Evolutionary conservation across 371 early-diverging fungal species (phyloP).

Genomic region (Mucor indicus): DNA sequence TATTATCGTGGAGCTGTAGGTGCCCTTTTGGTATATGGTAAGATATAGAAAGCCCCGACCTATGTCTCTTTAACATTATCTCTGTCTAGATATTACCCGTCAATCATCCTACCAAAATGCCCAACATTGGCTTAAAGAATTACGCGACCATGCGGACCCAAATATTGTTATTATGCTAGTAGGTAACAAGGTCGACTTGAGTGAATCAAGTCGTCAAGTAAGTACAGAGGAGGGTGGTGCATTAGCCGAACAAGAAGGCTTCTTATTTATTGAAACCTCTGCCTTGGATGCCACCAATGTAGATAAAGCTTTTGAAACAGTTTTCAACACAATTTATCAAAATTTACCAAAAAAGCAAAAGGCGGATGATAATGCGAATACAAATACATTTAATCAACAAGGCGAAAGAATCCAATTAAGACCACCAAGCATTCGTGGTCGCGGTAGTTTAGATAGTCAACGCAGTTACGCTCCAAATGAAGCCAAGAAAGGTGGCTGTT

Average conservation of each 20-base stretch:
- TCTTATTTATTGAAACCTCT: slow-evolving; percentile 89
- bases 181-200: slow-evolving; percentile 97
- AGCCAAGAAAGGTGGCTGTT: too few species aligned
- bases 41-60: too few species aligned
- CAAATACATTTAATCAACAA: slow-evolving; percentile 10
- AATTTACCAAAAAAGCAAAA: slow-evolving; percentile 37
- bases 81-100: not conserved
- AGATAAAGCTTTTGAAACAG: slow-evolving; percentile 83
- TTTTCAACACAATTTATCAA: slow-evolving; percentile 42
- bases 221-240: slow-evolving; percentile 63
- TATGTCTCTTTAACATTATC: too few species aligned
- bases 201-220: slow-evolving; percentile 74
- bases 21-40: too few species aligned
- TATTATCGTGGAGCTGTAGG: too few species aligned
- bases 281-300: slow-evolving; percentile 93
- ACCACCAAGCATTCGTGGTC: slow-evolving; percentile 43
- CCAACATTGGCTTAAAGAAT: slow-evolving; percentile 95
- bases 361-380: slow-evolving; percentile 6
- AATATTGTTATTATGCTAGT: slow-evolving; percentile 93
- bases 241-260: slow-evolving; percentile 77
- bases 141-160: slow-evolving; percentile 91
- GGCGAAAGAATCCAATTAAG: slow-evolving; percentile 48
- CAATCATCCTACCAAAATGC: slow-evolving; percentile 78
- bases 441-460: slow-evolving; percentile 1
- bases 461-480: too few species aligned